Evolutionary conservation across 345 rosid species (phyloP).

Genomic region (Cochlearia excelsa): DNA sequence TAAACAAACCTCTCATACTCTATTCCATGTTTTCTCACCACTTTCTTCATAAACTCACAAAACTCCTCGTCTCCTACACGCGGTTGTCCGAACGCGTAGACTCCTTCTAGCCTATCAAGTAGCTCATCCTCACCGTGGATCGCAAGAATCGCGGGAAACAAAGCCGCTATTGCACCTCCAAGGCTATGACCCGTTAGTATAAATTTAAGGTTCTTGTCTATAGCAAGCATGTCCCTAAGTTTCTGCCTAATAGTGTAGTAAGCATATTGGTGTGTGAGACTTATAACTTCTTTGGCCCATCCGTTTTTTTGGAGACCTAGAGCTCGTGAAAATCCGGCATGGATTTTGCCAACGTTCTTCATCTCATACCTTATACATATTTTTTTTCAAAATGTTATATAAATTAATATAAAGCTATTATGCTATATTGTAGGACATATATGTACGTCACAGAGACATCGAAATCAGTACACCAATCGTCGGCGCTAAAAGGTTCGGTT

Average conservation of each 20-base stretch:
- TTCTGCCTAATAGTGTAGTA: constrained; percentile 49
- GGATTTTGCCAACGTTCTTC: constrained; percentile 46
- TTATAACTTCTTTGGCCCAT: constrained; percentile 41
- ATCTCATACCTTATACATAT: constrained; percentile 16
- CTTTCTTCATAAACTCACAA: constrained; percentile 44
- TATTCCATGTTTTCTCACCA: constrained; percentile 33
- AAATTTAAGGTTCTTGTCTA: constrained; percentile 40
- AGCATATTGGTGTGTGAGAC: constrained; percentile 38
- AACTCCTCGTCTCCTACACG: constrained; percentile 57
- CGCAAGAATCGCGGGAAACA: constrained; percentile 53
- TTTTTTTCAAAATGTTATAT: no score
- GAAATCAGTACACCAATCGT: constrained; percentile 44
- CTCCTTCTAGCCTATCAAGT: constrained; percentile 54
- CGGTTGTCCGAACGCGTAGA: constrained; percentile 76
- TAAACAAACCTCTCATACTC: constrained; percentile 62
- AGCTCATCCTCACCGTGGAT: constrained; percentile 46
- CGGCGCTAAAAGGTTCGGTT: constrained; percentile 48
- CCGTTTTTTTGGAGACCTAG: constrained; percentile 48
- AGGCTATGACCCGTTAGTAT: constrained; percentile 66
- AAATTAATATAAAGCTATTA: no score
- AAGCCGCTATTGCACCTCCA: constrained; percentile 60
- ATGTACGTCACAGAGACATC: constrained; percentile 51
- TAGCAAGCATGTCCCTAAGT: constrained; percentile 33
- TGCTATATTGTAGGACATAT: constrained; percentile 5
- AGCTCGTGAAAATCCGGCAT: constrained; percentile 64